phyloP scores from a whole-genome alignment of 805 yeast species.

The Candida saitoana region DNA sequence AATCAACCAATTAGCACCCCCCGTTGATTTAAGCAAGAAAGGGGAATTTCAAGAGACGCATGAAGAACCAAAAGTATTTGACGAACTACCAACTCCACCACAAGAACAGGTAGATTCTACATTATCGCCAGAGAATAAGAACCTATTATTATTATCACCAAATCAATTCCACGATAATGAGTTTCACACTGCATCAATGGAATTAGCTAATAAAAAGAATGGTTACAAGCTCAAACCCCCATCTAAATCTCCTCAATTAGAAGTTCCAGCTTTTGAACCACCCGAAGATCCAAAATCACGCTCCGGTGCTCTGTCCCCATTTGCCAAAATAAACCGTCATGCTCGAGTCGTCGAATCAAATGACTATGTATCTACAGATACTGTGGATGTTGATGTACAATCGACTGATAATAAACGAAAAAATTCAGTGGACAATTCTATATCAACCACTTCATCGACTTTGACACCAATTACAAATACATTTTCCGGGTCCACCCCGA shows the following conservation, averaged over 20 bases:
- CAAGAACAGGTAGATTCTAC: slow-evolving; percentile 1
- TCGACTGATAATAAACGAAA: not conserved
- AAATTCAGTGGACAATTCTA: slow-evolving; percentile 1
- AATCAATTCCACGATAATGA: slow-evolving; percentile 34
- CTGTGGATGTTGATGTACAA: slow-evolving; percentile 8
- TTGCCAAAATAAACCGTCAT: slow-evolving; percentile 41
- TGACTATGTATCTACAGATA: slow-evolving; percentile 12
- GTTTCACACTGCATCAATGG: slow-evolving; percentile 20
- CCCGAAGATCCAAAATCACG: slow-evolving; percentile 21
- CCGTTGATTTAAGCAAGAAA: slow-evolving; percentile 10
- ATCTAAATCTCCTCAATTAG: slow-evolving; percentile 2
- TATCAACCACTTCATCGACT: slow-evolving; percentile 3
- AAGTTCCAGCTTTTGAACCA: slow-evolving; percentile 5
- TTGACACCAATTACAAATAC: slow-evolving; percentile 6
- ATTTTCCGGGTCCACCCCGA: slow-evolving; percentile 13
- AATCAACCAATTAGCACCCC: slow-evolving; percentile 14
- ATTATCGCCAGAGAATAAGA: slow-evolving; percentile 17
- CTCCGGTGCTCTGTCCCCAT: slow-evolving; percentile 34
- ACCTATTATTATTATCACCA: slow-evolving; percentile 37
- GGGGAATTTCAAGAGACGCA: not conserved
- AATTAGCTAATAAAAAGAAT: slow-evolving; percentile 6
- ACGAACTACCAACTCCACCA: slow-evolving; percentile 4
- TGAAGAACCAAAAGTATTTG: not conserved
- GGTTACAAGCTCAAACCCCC: slow-evolving; percentile 2
- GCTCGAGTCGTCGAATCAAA: slow-evolving; percentile 42